Percentiles rank a stretch among this genome's conserved stretches.
Conservation (phyloP, 345 rosid species). For the Rhizophora mangle region DNA sequence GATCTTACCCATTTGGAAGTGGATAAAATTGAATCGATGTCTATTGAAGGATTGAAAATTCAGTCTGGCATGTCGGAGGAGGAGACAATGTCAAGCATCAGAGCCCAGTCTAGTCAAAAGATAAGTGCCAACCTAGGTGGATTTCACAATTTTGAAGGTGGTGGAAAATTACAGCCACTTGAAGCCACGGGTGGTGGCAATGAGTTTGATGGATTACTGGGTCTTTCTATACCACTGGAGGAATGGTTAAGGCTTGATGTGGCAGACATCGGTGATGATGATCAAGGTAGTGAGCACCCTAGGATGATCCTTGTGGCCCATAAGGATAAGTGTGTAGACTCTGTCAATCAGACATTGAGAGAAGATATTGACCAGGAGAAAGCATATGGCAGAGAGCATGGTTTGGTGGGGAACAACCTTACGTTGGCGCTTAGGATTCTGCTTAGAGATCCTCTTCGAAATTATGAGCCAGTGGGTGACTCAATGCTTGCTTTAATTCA, state of each 20-base stretch:
- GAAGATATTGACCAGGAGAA: constrained; percentile 20
- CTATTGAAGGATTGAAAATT: constrained; percentile 61
- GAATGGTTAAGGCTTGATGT: constrained; percentile 62
- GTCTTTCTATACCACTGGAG: constrained; percentile 45
- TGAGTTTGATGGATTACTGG: constrained; percentile 38
- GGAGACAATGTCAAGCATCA: constrained; percentile 47
- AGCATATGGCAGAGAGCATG: constrained; percentile 25
- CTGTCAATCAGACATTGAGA: constrained; percentile 16
- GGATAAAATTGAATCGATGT: constrained; percentile 51
- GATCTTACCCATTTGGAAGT: constrained; percentile 41
- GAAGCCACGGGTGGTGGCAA: constrained; percentile 26
- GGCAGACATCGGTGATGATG: constrained; percentile 31
- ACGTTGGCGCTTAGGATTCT: constrained; percentile 50
- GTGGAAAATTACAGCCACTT: constrained; percentile 12
- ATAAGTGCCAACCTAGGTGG: constrained; percentile 6
- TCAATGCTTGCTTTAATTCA: constrained; percentile 71
- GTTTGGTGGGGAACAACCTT: constrained; percentile 43
- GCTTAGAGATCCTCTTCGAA: constrained; percentile 64
- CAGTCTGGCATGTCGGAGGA: constrained; percentile 62
- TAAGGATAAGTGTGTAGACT: constrained; percentile 37
- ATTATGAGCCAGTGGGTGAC: constrained; percentile 67
- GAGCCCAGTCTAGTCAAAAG: constrained; percentile 23
- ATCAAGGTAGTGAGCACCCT: constrained; percentile 30
- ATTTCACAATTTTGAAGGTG: constrained; percentile 23
- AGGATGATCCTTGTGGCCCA: constrained; percentile 34